Base-by-base conservation (phyloP, 768 basidiomycete genomes). In the Phaeotremella skinneri region DNA sequence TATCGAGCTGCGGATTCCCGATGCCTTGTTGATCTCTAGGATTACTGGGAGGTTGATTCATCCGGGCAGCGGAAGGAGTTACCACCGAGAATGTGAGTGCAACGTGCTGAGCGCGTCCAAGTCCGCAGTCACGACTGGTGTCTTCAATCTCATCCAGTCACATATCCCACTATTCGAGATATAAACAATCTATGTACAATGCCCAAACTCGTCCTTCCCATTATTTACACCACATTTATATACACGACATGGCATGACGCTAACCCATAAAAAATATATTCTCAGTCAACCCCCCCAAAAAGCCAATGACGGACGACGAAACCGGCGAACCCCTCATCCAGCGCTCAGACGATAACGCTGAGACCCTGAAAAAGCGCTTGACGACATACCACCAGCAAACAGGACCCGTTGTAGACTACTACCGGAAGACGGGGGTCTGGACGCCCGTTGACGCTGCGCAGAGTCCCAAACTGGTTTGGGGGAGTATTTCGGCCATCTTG, bases 11-110 rank as follows among this genome's bases (percentile, higher is more conserved):
- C 81, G 86, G 74, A 93, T 99, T 73, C 86, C 89, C 58, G 96
- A 99, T 80, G 87, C 89, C 70, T 84, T 99, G 20, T 87, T 99
- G 74, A 94, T 99, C 77, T 92, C 91, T 4, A 89, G 96, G 62
- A 98, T 99, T 72, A 98, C 96, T 31, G 96, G 96, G 51, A 87
- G 96, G 58, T 82, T 99, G 60, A 85, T 98, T 66, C 96, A 99
- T 79, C 86, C 87, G 16, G 80, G 86, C 20, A 89, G 86, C 63
- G 96, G 96, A 25, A 82, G 96, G 61, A 87, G 87, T 48, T 99
- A 99, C 79, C 96, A 99, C 83, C 87, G 81, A 69, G 90, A 93
- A 76, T 99, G 92, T 97, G 73, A 74, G 90, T 58, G n/a, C n/a
- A 26, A 23, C 31, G 23, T 4, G 2, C 21, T 14, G 2, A 1